phyloP scores from a whole-genome alignment of 768 basidiomycete genomes.

The Xerocomellus intermedius region DNA sequence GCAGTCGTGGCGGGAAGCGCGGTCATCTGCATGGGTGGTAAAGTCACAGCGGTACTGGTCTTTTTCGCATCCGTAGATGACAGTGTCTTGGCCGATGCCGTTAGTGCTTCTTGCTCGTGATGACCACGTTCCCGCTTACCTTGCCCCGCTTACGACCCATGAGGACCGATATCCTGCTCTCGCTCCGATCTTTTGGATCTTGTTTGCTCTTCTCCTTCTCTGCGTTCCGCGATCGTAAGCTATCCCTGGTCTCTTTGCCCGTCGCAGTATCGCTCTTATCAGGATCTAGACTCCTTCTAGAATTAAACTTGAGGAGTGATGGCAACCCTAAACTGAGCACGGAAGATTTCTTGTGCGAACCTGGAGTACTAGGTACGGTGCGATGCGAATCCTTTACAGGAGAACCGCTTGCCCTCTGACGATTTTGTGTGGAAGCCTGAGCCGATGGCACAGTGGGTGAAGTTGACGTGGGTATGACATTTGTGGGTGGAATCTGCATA shows the following conservation, averaged over 20 bases:
- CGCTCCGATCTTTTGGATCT: slow-evolving; percentile 80
- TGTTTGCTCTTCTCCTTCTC: slow-evolving; percentile 64
- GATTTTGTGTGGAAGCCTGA: slow-evolving; percentile 40
- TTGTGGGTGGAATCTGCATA: slow-evolving; percentile 62
- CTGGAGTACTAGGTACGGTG: slow-evolving; percentile 53
- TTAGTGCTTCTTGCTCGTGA: slow-evolving; percentile 9
- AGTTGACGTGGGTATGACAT: slow-evolving; percentile 39
- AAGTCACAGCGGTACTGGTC: slow-evolving; percentile 59
- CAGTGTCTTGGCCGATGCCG: slow-evolving; percentile 54
- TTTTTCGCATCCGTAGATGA: slow-evolving; percentile 85
- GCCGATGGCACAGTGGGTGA: slow-evolving; percentile 55
- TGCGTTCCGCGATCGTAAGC: slow-evolving; percentile 38
- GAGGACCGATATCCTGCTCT: slow-evolving; percentile 83
- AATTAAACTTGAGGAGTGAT: slow-evolving; percentile 83
- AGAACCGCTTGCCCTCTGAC: slow-evolving; percentile 44
- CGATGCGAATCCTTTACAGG: slow-evolving; percentile 54
- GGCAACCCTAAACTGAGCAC: slow-evolving; percentile 79
- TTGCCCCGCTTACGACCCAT: slow-evolving; percentile 91
- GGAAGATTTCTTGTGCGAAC: slow-evolving; percentile 76
- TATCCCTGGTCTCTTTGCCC: slow-evolving; percentile 57
- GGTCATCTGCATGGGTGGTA: slow-evolving; percentile 91
- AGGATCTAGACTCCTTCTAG: slow-evolving; percentile 74
- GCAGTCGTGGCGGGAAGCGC: slow-evolving; percentile 80
- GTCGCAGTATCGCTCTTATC: slow-evolving; percentile 41
- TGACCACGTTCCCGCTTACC: slow-evolving; percentile 45